Base-by-base conservation (phyloP, 2,329 filamentous ascomycete genomes). In the Lasiodiplodia sp. region DNA sequence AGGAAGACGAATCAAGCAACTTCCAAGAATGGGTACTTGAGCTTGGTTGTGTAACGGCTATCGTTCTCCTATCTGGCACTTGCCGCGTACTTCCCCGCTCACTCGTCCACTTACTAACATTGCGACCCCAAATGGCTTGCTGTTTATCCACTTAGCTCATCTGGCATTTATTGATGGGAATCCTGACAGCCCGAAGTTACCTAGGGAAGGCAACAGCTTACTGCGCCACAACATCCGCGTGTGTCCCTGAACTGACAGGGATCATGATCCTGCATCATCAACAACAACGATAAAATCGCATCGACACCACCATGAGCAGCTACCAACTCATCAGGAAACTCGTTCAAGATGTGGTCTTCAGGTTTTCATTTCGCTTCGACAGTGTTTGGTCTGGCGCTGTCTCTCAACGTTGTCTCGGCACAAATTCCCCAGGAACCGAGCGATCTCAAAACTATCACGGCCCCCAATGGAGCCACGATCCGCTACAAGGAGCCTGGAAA, bases 401-500 rank as follows among this genome's bases (percentile, higher is more conserved):
- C 38, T n/a, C 16, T 49, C 23, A 10, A 21, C 12, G 21, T 21
- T 4, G 58, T 51, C 16, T 34, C 23, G n/a, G 28, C 44, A 21
- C 47, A 77, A 18, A 75, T 80, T 53, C 77, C 79, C n/a, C 77
- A 73, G 2, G 79, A 73, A 14, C 57, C 57, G 25, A 62, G 72
- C 1, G 79, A 73, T 40, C 78, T 83, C 44, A 82, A 75, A 68
- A 81, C 79, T 7, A 78, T 84, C 63, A 77, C 70, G 34, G 76
- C 79, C 1, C 81, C 81, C 8, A 75, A 74, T 5, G 80, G 81
- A 25, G 77, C 78, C 18, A 79, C 75, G 23, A 80, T 85, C 52
- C 78, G 81, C 1, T 85, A 83, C 38, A 69, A 83, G 72, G 78
- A 84, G 73, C 84, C 84, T 7, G 82, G 80, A 3, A 77, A 77